Conservation (phyloP, 768 basidiomycete species). For the Hericium alpestre region DNA sequence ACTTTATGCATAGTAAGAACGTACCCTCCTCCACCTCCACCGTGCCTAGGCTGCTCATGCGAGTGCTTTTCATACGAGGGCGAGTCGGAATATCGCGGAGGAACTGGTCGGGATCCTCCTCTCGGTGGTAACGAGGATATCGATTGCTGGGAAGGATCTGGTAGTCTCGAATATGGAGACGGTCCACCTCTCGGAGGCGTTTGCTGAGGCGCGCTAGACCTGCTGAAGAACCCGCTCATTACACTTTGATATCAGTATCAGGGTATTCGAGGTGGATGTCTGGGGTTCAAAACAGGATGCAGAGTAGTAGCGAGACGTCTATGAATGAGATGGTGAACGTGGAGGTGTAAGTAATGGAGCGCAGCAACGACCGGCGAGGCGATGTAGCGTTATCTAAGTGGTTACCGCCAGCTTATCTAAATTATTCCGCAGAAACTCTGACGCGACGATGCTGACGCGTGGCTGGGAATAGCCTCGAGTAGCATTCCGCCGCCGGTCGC, state of each 20-base stretch:
- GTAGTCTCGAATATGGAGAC: slow-evolving; percentile 11
- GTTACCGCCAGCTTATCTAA: neutral
- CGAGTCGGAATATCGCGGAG: slow-evolving; percentile 19
- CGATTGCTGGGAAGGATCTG: slow-evolving; percentile 8
- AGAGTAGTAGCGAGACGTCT: neutral
- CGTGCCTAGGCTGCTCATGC: slow-evolving; percentile 12
- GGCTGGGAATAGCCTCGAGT: neutral
- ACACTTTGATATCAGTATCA: neutral
- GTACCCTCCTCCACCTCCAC: slow-evolving; percentile 13
- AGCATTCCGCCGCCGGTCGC: neutral
- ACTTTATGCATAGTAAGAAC: neutral
- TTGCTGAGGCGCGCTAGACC: slow-evolving; percentile 1
- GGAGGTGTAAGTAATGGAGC: neutral
- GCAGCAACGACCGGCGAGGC: neutral
- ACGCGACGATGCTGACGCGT: neutral
- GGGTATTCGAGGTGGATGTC: neutral
- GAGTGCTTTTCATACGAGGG: slow-evolving; percentile 20
- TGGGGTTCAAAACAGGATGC: neutral
- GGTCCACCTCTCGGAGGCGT: slow-evolving; percentile 2
- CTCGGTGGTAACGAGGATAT: slow-evolving; percentile 4
- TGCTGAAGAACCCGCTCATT: slow-evolving; percentile 10
- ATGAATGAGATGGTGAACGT: neutral
- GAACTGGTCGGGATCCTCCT: slow-evolving; percentile 12
- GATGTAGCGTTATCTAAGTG: neutral
- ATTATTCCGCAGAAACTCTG: neutral